phyloP scores from a whole-genome alignment of 805 yeast species.

The Barnettozyma siamensis region DNA sequence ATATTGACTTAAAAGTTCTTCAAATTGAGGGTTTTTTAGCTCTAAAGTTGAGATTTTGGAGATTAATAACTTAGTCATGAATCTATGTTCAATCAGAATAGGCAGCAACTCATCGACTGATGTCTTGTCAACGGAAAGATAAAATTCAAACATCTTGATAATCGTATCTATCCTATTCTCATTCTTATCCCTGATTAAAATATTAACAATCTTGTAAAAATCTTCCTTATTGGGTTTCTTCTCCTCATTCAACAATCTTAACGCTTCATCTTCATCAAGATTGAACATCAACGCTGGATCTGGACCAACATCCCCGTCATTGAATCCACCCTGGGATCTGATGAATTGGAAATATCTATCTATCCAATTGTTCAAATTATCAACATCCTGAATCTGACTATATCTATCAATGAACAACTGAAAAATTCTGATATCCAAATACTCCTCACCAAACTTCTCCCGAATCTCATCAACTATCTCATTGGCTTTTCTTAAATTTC shows the following conservation, averaged over 20 bases:
- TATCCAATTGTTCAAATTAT: constrained; percentile 30
- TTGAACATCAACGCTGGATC: constrained; percentile 8
- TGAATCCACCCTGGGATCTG: constrained; percentile 20
- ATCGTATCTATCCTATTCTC: background rate
- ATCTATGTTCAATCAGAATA: constrained; percentile 21
- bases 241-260: constrained; percentile 24
- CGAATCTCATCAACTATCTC: constrained; percentile 26
- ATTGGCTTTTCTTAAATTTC: constrained; percentile 33
- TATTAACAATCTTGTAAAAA: constrained; percentile 22
- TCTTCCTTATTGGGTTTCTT: constrained; percentile 25
- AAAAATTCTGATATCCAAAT: constrained; percentile 33
- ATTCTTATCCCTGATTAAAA: constrained; percentile 15
- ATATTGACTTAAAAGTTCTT: constrained; percentile 6
- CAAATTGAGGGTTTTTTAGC: constrained; percentile 9
- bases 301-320: background rate
- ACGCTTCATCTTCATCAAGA: constrained; percentile 25
- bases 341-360: constrained; percentile 25
- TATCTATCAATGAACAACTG: constrained; percentile 31
- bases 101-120: constrained; percentile 14
- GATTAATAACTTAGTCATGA: constrained; percentile 22
- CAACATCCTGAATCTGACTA: constrained; percentile 21
- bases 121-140: constrained; percentile 17
- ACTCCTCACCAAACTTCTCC: constrained; percentile 24
- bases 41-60: constrained; percentile 19
- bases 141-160: constrained; percentile 22